Percentiles rank a stretch among this genome's conserved stretches.
Evolutionary conservation across 2,329 filamentous ascomycete species (phyloP).

Genomic region (Aspergillus eucalypticola): DNA sequence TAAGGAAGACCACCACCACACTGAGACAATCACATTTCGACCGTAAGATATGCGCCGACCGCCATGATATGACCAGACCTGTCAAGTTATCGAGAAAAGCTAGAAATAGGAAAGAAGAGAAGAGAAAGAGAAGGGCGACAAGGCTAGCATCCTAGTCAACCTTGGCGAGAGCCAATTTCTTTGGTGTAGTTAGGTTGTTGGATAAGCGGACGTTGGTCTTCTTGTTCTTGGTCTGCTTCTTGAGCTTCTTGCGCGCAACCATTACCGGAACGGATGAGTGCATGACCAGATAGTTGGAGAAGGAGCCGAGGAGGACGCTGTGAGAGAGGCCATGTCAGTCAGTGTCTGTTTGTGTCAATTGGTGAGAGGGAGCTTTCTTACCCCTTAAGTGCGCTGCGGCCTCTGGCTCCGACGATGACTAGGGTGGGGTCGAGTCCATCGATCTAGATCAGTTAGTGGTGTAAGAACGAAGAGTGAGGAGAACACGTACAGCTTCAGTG

Average conservation of each 20-base stretch:
- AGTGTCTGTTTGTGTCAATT: no score
- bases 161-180: slow-evolving; percentile 69
- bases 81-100: background rate
- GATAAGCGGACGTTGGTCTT: slow-evolving; percentile 69
- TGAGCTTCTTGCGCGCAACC: slow-evolving; percentile 88
- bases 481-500: slow-evolving; percentile 71
- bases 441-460: slow-evolving; percentile 55
- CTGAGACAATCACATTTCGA: background rate
- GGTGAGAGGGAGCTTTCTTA: no score
- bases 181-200: slow-evolving; percentile 76
- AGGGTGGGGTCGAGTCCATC: slow-evolving; percentile 88
- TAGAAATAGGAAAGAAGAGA: background rate
- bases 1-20: background rate
- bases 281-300: slow-evolving; percentile 95
- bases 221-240: slow-evolving; percentile 77
- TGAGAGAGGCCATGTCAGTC: background rate
- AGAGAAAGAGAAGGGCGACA: background rate
- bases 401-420: slow-evolving; percentile 88
- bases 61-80: slow-evolving; percentile 4
- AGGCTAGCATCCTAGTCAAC: slow-evolving; percentile 59
- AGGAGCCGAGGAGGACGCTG: slow-evolving; percentile 90
- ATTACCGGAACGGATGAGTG: slow-evolving; percentile 97
- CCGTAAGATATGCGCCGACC: slow-evolving; percentile 3
- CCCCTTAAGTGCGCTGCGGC: slow-evolving; percentile 90
- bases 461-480: background rate